phyloP scores from a whole-genome alignment of 176 grass and related monocot genomes.

The Guadua angustifolia region DNA sequence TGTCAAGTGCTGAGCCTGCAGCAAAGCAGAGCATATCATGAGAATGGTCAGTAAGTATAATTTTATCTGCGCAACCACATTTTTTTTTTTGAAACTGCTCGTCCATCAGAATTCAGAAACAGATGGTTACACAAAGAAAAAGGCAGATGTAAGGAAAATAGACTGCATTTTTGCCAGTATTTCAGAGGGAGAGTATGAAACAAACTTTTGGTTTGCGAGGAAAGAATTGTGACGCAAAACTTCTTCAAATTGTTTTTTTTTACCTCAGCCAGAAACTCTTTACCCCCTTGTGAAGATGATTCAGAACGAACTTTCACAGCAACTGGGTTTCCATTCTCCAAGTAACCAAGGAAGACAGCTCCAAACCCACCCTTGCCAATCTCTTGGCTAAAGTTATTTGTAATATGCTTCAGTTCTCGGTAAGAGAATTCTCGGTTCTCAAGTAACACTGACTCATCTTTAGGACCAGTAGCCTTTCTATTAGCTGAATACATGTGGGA shows the following conservation, averaged over 20 bases:
- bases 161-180: background rate
- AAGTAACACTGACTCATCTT: slow-evolving; percentile 27
- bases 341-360: slow-evolving; percentile 55
- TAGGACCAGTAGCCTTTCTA: slow-evolving; percentile 18
- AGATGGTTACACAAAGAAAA: background rate
- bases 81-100: background rate
- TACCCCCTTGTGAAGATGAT: slow-evolving; percentile 53
- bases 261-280: slow-evolving; percentile 74
- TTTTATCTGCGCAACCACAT: slow-evolving; percentile 9
- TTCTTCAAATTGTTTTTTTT: slow-evolving; percentile 18
- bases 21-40: background rate
- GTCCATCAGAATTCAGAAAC: slow-evolving; percentile 12
- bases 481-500: slow-evolving; percentile 19
- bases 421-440: slow-evolving; percentile 62
- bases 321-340: slow-evolving; percentile 61
- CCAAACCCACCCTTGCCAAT: slow-evolving; percentile 75
- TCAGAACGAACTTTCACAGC: slow-evolving; percentile 62
- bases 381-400: slow-evolving; percentile 57
- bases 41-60: slow-evolving; percentile 2
- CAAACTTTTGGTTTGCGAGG: background rate
- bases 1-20: slow-evolving; percentile 57
- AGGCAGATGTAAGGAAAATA: background rate
- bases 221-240: background rate
- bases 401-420: slow-evolving; percentile 58
- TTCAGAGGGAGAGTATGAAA: background rate